phyloP scores from a whole-genome alignment of 2,329 filamentous ascomycete genomes.

The Botrytis squamosa region DNA sequence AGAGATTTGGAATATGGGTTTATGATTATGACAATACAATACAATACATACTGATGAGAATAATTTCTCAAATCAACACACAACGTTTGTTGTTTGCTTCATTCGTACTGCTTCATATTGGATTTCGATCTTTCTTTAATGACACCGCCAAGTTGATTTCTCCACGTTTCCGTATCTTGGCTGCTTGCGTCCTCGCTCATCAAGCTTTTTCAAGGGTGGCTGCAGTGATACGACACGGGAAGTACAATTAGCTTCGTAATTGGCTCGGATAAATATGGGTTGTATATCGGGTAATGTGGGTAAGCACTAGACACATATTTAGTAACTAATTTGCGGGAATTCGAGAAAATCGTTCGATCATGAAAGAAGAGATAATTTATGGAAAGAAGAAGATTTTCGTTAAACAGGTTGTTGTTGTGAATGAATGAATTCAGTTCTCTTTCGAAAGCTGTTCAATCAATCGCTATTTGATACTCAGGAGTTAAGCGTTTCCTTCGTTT shows the following conservation, averaged over 20 bases:
- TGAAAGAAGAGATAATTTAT: not conserved
- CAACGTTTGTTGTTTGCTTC: not conserved
- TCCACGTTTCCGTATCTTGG: slow-evolving; percentile 9
- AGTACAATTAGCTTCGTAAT: not conserved
- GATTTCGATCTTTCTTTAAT: not conserved
- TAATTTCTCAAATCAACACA: not conserved
- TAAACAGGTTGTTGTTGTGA: not conserved
- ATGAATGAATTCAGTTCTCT: not conserved
- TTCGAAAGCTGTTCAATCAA: not conserved
- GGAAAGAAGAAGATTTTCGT: not conserved
- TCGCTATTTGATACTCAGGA: not conserved
- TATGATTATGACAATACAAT: slow-evolving; percentile 2
- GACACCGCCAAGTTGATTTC: slow-evolving; percentile 5
- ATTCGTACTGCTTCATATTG: not conserved
- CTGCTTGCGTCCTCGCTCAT: not conserved
- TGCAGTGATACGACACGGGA: not conserved
- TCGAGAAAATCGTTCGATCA: not conserved
- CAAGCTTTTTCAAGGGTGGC: not conserved
- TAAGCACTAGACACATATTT: not conserved
- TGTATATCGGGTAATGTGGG: not conserved
- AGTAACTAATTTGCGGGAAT: not conserved
- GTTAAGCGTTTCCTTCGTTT: not conserved
- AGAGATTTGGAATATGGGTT: not conserved
- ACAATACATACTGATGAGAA: slow-evolving; percentile 2
- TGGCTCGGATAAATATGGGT: not conserved